These are phyloP conservation scores for Ustilago vetiveriae DNA, from an alignment of 1,284 basidiomycete genomes.

Conservation along the genomic window DNA sequence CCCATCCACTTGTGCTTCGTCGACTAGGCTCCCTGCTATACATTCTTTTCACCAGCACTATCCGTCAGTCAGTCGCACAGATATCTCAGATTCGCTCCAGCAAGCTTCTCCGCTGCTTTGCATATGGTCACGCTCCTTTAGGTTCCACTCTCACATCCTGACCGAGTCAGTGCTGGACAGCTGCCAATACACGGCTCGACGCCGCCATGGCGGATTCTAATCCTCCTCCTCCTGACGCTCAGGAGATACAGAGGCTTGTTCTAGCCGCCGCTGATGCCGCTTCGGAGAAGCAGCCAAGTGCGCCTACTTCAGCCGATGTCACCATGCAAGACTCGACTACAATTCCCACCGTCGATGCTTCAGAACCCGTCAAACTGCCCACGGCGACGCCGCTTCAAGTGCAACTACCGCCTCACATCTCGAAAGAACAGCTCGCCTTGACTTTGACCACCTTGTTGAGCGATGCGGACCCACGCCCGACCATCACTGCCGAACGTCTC, in stretches of 20 bases:
- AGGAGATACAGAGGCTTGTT: conserved; percentile 34
- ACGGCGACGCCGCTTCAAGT: conserved; percentile 12
- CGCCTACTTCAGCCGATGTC: conserved; percentile 10
- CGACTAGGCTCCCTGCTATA: too few relatives aligned
- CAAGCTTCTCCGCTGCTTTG: background rate
- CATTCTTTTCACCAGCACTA: too few relatives aligned
- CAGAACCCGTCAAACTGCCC: background rate
- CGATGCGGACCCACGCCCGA: conserved; percentile 7
- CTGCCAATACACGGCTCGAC: conserved; percentile 6
- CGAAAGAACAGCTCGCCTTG: conserved; percentile 24
- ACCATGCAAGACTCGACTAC: conserved; percentile 18
- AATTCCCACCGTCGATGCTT: background rate
- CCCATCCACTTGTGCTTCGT: conserved; percentile 8
- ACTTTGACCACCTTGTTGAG: conserved; percentile 27
- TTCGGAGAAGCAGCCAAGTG: conserved; percentile 4
- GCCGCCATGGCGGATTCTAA: conserved; percentile 41
- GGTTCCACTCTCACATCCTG: background rate
- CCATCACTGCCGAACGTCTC: conserved; percentile 22
- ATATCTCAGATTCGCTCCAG: background rate
- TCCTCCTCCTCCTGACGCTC: conserved; percentile 32
- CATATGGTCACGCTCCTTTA: conserved; percentile 15
- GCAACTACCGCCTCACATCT: conserved; percentile 23
- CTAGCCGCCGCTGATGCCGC: conserved; percentile 29
- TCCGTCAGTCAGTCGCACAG: too few relatives aligned
- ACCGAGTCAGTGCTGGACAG: conserved; percentile 8